Conservation (phyloP, 257 asterid genomes). For the Capsicum baccatum region DNA sequence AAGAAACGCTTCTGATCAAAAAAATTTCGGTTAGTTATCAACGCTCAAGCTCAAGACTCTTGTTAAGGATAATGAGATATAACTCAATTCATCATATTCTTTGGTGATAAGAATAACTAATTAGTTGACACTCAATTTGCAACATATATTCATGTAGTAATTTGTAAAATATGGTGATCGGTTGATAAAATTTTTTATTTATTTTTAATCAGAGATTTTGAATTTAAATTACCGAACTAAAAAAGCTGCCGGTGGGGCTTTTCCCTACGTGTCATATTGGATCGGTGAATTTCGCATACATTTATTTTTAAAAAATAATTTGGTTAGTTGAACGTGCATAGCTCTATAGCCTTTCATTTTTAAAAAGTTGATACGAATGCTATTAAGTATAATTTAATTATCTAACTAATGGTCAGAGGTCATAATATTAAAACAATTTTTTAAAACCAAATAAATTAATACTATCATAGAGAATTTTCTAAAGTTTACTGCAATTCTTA, state of each 20-base stretch:
- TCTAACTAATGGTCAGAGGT: not conserved
- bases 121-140: not conserved
- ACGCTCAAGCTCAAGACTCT: not conserved
- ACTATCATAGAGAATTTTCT: not conserved
- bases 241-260: too few relatives aligned
- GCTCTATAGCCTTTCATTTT: not conserved
- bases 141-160: not conserved
- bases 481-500: not conserved
- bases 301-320: not conserved
- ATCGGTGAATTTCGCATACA: not conserved
- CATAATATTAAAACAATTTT: too few relatives aligned
- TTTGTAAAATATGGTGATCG: too few relatives aligned
- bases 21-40: not conserved
- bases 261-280: not conserved
- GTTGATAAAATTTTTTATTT: fast-evolving
- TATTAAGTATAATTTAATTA: not conserved
- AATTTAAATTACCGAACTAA: not conserved
- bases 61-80: not conserved
- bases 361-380: too few relatives aligned
- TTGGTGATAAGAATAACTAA: not conserved
- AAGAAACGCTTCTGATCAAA: too few relatives aligned
- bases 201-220: fast-evolving
- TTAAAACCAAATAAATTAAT: not conserved
- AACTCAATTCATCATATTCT: not conserved
- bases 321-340: not conserved